Evolutionary conservation across 2,329 filamentous ascomycete genomes (phyloP).

Genomic region (Ceratocystis harringtonii): DNA sequence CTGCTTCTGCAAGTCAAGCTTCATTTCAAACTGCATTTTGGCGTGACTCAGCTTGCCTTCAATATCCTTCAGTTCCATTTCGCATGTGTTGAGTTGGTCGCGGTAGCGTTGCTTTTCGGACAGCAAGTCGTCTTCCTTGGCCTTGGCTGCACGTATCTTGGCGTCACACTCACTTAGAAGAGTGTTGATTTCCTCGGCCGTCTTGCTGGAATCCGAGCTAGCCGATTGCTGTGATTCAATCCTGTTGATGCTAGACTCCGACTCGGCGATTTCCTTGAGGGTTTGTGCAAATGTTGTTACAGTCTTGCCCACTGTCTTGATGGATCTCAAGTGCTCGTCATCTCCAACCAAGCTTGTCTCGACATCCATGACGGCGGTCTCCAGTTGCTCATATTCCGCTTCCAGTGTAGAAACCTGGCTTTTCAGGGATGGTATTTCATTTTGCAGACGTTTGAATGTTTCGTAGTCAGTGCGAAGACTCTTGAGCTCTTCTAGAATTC

Average conservation of each 20-base stretch:
- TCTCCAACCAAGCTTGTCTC: slow-evolving; percentile 52
- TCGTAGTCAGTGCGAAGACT: slow-evolving; percentile 56
- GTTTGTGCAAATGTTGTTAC: slow-evolving; percentile 62
- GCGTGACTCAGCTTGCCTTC: slow-evolving; percentile 57
- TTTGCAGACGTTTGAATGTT: slow-evolving; percentile 52
- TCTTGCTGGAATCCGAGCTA: slow-evolving; percentile 27
- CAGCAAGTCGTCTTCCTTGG: slow-evolving; percentile 48
- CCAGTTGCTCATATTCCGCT: slow-evolving; percentile 42
- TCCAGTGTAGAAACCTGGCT: slow-evolving; percentile 48
- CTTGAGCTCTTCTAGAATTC: slow-evolving; percentile 43
- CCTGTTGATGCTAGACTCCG: slow-evolving; percentile 58
- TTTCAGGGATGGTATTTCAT: slow-evolving; percentile 55
- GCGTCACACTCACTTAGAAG: slow-evolving; percentile 54
- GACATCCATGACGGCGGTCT: slow-evolving; percentile 48
- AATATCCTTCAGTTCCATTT: slow-evolving; percentile 63
- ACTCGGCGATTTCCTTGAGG: slow-evolving; percentile 53
- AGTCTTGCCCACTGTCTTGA: slow-evolving; percentile 62
- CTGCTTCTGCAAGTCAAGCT: slow-evolving; percentile 51
- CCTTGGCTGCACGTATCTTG: slow-evolving; percentile 49
- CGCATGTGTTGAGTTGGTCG: slow-evolving; percentile 51
- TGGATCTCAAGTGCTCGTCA: slow-evolving; percentile 51
- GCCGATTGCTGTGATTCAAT: slow-evolving; percentile 61
- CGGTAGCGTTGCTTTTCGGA: slow-evolving; percentile 57
- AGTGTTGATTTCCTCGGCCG: slow-evolving; percentile 68
- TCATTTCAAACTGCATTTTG: slow-evolving; percentile 66